Evolutionary conservation across 2,329 filamentous ascomycete species (phyloP), one percentile per base, ranked within the genome.

Genomic region (Fusarium marasasianum): DNA sequence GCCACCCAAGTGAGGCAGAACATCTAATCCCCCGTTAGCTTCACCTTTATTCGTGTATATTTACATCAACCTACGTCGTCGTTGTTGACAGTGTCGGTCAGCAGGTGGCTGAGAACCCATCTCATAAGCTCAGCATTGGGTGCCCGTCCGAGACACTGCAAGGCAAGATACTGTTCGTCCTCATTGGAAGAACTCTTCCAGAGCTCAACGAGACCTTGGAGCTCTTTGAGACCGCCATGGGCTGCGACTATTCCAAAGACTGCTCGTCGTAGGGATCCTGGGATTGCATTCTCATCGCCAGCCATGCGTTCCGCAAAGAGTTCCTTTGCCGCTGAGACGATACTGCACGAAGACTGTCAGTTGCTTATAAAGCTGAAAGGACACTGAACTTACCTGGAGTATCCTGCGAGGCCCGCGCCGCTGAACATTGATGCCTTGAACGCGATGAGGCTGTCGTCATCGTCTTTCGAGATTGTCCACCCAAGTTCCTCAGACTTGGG

Each of bases 341-440:
- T 4, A 1, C 47, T 51, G 8, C 29, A 13, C 0, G 5, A 5
- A 24, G 1, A 18, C 10, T 10, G 22, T 33, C 29, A 51, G 20
- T 8, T 4, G 14, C 1, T 1, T n/a, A 7, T 15, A 22, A 17
- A 11, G 7, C 47, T 0, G 1, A 1, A 7, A 6, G 22, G 0
- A 24, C 1, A 18, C 3, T 50, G 4, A 18, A 3, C 29, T 33
- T 18, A 33, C 47, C 11, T 50, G 3, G 29, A 5, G 22, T 50
- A 3, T 31, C 29, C 29, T 50, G 47, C 15, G 3, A 51, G 29
- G 3, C 22, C 47, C 15, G 29, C 15, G 5, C 47, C 29, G 1
- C 47, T 33, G 3, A 51, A 51, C 22, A 24, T 51, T 1, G 29
- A 33, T 35, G 29, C 2, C 6, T 24, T 33, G 29, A 51, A 35